Evolutionary conservation across 495 filamentous ascomycete genomes (phyloP).

Genomic region (Tuber magnatum): DNA sequence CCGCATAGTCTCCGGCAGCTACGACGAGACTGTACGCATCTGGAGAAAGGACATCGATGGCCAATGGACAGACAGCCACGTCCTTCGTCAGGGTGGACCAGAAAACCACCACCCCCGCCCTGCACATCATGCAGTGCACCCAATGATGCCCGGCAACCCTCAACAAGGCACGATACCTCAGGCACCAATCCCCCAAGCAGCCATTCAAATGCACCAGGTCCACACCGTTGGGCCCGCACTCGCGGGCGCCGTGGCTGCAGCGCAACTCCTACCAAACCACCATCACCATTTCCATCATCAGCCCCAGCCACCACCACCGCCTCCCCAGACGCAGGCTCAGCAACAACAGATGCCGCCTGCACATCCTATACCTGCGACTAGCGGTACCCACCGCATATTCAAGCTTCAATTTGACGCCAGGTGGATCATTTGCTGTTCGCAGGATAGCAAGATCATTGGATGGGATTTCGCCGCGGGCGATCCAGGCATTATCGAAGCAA

Average conservation of each 20-base stretch:
- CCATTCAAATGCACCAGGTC: slow-evolving; percentile 37
- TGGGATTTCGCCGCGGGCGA: slow-evolving; percentile 98
- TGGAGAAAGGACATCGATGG: slow-evolving; percentile 81
- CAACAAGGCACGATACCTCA: slow-evolving; percentile 24
- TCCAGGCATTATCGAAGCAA: slow-evolving; percentile 68
- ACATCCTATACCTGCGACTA: slow-evolving; percentile 17
- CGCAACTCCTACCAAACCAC: slow-evolving; percentile 31
- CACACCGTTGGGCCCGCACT: slow-evolving; percentile 29
- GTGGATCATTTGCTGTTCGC: slow-evolving; percentile 87
- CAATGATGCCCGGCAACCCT: slow-evolving; percentile 17
- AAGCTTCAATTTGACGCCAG: slow-evolving; percentile 95
- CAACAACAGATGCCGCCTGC: slow-evolving; percentile 6
- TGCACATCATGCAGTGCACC: slow-evolving; percentile 18
- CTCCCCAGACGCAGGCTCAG: slow-evolving; percentile 12
- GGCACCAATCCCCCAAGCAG: slow-evolving; percentile 1
- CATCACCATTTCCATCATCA: slow-evolving; percentile 24
- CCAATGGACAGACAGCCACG: slow-evolving; percentile 65
- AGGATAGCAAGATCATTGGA: slow-evolving; percentile 83
- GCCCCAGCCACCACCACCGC: slow-evolving; percentile 16
- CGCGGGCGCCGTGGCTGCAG: slow-evolving; percentile 30
- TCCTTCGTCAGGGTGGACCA: slow-evolving; percentile 54
- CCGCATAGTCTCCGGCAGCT: slow-evolving; percentile 88
- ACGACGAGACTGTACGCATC: slow-evolving; percentile 89
- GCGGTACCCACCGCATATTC: slow-evolving; percentile 59
- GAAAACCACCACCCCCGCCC: slow-evolving; percentile 5